phyloP scores from a whole-genome alignment of 2,329 filamentous ascomycete species.

The Clarireedia homoeocarpa region DNA sequence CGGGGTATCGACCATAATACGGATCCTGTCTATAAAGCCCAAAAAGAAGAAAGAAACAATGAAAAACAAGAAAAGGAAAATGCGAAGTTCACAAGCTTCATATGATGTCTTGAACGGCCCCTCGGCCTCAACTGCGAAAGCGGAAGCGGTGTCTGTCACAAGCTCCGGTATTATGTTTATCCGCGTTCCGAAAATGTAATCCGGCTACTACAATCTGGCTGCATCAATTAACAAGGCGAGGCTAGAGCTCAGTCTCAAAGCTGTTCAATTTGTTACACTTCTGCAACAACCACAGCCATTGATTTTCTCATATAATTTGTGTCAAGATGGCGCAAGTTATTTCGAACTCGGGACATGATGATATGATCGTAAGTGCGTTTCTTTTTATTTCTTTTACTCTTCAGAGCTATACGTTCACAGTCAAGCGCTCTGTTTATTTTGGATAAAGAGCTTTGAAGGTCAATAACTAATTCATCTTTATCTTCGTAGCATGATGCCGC shows the following conservation, averaged over 20 bases:
- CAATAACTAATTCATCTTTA: background rate
- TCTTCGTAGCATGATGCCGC: slow-evolving; percentile 82
- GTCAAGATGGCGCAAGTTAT: slow-evolving; percentile 63
- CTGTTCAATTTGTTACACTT: background rate
- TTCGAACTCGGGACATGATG: slow-evolving; percentile 85
- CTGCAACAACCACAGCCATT: background rate
- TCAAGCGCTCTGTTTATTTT: background rate
- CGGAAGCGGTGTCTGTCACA: too few relatives aligned
- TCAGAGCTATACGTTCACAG: background rate
- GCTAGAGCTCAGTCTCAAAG: background rate
- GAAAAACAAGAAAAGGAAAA: background rate
- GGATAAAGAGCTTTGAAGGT: background rate
- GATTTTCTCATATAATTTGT: slow-evolving; percentile 1
- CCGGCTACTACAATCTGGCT: slow-evolving; percentile 4
- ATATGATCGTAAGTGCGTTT: slow-evolving; percentile 77
- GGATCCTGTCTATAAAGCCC: too few relatives aligned
- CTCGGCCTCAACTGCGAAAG: too few relatives aligned
- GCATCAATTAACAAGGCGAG: background rate
- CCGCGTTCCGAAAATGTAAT: background rate
- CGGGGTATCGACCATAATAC: too few relatives aligned
- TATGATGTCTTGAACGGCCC: too few relatives aligned
- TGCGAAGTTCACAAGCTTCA: background rate
- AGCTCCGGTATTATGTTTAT: background rate
- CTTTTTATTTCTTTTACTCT: background rate
- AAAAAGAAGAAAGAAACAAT: too few relatives aligned